Conservation (phyloP, 371 early-diverging fungal species). For the Haplosporangium sp. region DNA sequence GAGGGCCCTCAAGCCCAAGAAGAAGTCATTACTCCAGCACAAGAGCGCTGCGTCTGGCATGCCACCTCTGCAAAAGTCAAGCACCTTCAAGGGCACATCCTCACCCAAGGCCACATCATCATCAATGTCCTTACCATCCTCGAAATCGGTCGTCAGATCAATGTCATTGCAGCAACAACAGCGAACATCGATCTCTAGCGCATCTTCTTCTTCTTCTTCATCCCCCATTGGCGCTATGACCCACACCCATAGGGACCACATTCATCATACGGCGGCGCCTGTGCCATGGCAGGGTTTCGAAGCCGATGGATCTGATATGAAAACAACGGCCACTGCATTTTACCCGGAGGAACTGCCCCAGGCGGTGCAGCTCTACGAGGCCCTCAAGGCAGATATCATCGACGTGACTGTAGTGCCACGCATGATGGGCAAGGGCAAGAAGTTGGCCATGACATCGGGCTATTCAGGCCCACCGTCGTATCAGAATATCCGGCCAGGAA, state of each 20-base stretch:
- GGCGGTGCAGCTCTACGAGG: conserved; percentile 28
- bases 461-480: too few species aligned
- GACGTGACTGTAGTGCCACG: conserved; percentile 11
- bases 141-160: too few species aligned
- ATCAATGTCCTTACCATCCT: too few species aligned
- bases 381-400: conserved; percentile 20
- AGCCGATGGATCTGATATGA: conserved; percentile 14
- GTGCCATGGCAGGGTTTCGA: conserved; percentile 47
- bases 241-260: not conserved
- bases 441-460: not conserved
- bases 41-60: conserved; percentile 9
- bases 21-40: conserved; percentile 5
- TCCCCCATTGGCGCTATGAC: not conserved
- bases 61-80: conserved; percentile 15
- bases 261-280: conserved; percentile 4
- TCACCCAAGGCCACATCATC: not conserved
- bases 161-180: too few species aligned
- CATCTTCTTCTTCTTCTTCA: not conserved
- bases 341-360: conserved; percentile 16
- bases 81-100: conserved; percentile 11
- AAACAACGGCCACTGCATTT: not conserved
- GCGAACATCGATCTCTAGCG: too few species aligned
- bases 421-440: conserved; percentile 21
- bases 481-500: too few species aligned
- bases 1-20: not conserved